Conservation (phyloP, 257 asterid genomes). For the Capsicum pubescens region DNA sequence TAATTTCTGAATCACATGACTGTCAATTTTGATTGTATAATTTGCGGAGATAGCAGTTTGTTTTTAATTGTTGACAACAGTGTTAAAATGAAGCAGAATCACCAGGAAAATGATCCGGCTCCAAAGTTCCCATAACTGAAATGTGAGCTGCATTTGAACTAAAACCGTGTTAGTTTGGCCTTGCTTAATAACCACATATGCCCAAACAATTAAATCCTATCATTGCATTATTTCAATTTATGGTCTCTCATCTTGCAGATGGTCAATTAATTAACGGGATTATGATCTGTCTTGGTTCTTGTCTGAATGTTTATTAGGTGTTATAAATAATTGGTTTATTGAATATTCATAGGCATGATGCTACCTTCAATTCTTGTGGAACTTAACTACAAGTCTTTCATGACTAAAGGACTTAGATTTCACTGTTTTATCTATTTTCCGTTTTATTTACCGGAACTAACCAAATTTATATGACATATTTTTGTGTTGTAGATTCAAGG, state of each 20-base stretch:
- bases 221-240: neutral
- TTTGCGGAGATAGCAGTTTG: neutral
- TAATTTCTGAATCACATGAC: neutral
- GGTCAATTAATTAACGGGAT: neutral
- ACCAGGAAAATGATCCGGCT: neutral
- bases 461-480: neutral
- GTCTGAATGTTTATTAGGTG: neutral
- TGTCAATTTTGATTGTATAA: neutral
- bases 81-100: neutral
- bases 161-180: neutral
- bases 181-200: neutral
- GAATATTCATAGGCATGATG: neutral
- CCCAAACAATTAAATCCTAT: neutral
- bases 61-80: neutral
- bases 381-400: neutral
- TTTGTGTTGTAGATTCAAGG: slow-evolving; percentile 71
- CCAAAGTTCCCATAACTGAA: neutral
- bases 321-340: neutral
- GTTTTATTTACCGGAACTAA: neutral
- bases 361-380: slow-evolving; percentile 11
- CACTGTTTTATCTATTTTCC: neutral
- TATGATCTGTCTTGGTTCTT: neutral
- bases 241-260: neutral
- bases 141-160: neutral
- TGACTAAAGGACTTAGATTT: neutral